phyloP scores from a whole-genome alignment of 2,329 filamentous ascomycete species.

The Trichoderma hamatum region DNA sequence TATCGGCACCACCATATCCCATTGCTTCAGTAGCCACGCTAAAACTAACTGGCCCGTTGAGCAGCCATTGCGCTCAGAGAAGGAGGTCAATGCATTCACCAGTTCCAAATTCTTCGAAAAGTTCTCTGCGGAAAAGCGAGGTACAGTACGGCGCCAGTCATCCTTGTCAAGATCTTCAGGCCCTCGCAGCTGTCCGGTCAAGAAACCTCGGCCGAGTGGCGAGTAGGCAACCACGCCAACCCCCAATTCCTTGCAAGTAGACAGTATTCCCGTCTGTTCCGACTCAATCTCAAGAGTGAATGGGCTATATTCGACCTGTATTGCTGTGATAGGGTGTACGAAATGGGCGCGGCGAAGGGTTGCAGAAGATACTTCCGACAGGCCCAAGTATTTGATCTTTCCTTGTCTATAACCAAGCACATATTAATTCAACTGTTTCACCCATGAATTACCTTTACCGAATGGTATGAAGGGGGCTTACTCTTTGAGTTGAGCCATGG shows the following conservation, averaged over 20 bases:
- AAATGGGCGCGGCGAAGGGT: constrained; percentile 55
- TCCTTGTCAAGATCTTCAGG: constrained; percentile 46
- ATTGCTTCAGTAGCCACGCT: constrained; percentile 65
- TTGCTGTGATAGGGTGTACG: constrained; percentile 53
- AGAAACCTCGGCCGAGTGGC: constrained; percentile 61
- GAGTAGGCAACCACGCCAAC: constrained; percentile 60
- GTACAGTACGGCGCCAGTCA: constrained; percentile 46
- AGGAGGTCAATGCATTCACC: constrained; percentile 49
- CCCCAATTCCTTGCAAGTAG: constrained; percentile 60
- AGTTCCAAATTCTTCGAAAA: constrained; percentile 54
- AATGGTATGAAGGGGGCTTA: not conserved
- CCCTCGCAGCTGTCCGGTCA: constrained; percentile 54
- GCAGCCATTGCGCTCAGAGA: constrained; percentile 57
- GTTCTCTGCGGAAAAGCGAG: constrained; percentile 31
- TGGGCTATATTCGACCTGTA: constrained; percentile 59
- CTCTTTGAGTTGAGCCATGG: constrained; percentile 51
- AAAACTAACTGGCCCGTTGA: constrained; percentile 62
- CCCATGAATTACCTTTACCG: not conserved
- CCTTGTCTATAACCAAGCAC: not conserved
- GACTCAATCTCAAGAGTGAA: constrained; percentile 63
- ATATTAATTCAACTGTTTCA: not conserved
- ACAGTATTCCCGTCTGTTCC: constrained; percentile 50
- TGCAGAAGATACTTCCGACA: constrained; percentile 54
- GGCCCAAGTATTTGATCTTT: constrained; percentile 56
- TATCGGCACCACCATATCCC: constrained; percentile 63